Conservation (phyloP, 495 filamentous ascomycete genomes). For the Cercophora scortea region DNA sequence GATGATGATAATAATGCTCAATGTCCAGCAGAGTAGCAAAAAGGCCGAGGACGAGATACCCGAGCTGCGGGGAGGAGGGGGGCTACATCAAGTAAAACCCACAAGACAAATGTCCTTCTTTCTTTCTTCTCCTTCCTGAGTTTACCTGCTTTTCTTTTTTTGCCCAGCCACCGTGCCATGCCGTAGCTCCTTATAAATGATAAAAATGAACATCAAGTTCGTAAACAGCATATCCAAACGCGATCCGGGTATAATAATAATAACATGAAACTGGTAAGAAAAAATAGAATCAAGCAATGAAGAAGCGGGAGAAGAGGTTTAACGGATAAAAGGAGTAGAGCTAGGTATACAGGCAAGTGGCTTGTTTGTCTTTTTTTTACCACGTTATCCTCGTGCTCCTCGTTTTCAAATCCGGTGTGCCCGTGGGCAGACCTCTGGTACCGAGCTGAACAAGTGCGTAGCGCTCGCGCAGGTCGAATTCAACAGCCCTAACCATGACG, state of each 20-base stretch:
- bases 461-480: constrained; percentile 43
- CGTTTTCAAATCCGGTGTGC: constrained; percentile 36
- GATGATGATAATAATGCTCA: background rate
- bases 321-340: background rate
- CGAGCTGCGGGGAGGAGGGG: no score
- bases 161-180: no score
- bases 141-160: no score
- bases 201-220: background rate
- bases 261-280: background rate
- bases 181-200: no score
- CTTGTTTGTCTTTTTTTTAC: constrained; percentile 13
- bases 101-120: no score
- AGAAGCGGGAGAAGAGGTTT: background rate
- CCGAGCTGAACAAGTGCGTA: constrained; percentile 42
- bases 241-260: background rate
- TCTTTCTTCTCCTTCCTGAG: no score
- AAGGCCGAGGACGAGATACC: no score
- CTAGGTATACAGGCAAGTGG: background rate
- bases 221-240: background rate
- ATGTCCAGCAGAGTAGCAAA: background rate
- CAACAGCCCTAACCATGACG: constrained; percentile 46
- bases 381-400: constrained; percentile 36
- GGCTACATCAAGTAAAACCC: no score
- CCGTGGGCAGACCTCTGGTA: constrained; percentile 39
- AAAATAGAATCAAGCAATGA: background rate